phyloP scores from a whole-genome alignment of 1,139 yeast genomes.

The Debaryomycetaceae sp. region DNA sequence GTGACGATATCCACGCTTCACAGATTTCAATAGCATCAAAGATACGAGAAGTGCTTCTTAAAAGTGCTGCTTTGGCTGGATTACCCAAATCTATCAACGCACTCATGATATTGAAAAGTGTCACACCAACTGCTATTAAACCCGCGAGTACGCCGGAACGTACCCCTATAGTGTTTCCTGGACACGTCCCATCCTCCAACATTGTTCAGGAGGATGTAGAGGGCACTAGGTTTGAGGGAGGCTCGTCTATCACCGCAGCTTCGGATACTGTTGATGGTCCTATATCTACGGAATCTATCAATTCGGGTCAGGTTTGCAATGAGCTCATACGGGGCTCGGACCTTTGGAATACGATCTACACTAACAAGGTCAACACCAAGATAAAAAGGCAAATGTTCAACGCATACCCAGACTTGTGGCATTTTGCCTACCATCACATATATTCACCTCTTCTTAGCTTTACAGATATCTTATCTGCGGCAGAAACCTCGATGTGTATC shows the following conservation, averaged over 20 bases:
- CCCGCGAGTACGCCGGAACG: conserved; percentile 30
- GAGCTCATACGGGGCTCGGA: conserved; percentile 50
- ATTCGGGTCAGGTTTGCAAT: conserved; percentile 22
- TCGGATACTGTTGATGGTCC: conserved; percentile 46
- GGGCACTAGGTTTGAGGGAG: conserved; percentile 33
- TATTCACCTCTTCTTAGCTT: conserved; percentile 76
- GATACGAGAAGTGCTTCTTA: conserved; percentile 72
- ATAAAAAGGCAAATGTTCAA: conserved; percentile 64
- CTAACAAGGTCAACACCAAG: conserved; percentile 62
- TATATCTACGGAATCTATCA: conserved; percentile 29
- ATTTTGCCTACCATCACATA: conserved; percentile 66
- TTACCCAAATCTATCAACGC: conserved; percentile 84
- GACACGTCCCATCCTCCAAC: conserved; percentile 35
- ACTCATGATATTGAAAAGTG: conserved; percentile 58
- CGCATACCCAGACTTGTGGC: conserved; percentile 85
- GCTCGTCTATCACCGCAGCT: conserved; percentile 9
- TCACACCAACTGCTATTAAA: conserved; percentile 53
- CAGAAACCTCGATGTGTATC: conserved; percentile 74
- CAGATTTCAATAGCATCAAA: conserved; percentile 49
- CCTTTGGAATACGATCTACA: conserved; percentile 77
- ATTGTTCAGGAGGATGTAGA: conserved; percentile 40
- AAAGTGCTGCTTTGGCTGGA: conserved; percentile 76
- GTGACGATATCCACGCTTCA: conserved; percentile 33
- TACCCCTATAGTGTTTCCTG: conserved; percentile 29
- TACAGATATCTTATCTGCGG: conserved; percentile 57